phyloP scores from a whole-genome alignment of 192 early-diverging fungal genomes.

The Obelidium mucronatum region DNA sequence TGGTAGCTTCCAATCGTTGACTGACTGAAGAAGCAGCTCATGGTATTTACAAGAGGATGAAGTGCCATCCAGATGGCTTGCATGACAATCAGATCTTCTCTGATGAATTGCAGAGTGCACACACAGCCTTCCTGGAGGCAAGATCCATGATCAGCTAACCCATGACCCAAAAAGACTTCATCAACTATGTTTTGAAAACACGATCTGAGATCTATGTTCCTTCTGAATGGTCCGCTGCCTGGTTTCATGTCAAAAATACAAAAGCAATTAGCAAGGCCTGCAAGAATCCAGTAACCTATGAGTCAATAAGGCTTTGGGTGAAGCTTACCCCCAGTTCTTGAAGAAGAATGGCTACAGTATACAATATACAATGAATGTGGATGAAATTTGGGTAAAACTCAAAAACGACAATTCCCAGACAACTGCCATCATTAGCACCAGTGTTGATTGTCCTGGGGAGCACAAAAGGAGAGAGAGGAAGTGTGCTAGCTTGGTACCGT shows the following conservation, averaged over 20 bases:
- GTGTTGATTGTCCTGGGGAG: too few relatives aligned
- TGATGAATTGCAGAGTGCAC: neutral
- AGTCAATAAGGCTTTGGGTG: constrained; percentile 1
- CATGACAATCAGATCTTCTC: constrained; percentile 10
- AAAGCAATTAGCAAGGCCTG: neutral
- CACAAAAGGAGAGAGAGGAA: too few relatives aligned
- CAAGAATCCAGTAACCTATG: neutral
- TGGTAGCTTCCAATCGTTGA: neutral
- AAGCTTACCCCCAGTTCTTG: neutral
- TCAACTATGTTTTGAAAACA: neutral
- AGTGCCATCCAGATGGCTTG: neutral
- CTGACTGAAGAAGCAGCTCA: neutral
- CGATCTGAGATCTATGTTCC: neutral
- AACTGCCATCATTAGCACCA: too few relatives aligned
- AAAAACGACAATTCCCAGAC: too few relatives aligned
- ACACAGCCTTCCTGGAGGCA: neutral
- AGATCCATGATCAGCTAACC: neutral
- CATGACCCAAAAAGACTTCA: neutral
- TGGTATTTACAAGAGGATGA: neutral
- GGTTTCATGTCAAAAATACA: neutral
- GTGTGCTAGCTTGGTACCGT: too few relatives aligned
- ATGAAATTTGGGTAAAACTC: too few relatives aligned
- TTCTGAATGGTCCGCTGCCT: neutral
- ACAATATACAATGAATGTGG: neutral
- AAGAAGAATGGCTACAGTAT: neutral